Base-by-base conservation (phyloP, 2,329 filamentous ascomycete species). In the Aspergillus costaricaensis region DNA sequence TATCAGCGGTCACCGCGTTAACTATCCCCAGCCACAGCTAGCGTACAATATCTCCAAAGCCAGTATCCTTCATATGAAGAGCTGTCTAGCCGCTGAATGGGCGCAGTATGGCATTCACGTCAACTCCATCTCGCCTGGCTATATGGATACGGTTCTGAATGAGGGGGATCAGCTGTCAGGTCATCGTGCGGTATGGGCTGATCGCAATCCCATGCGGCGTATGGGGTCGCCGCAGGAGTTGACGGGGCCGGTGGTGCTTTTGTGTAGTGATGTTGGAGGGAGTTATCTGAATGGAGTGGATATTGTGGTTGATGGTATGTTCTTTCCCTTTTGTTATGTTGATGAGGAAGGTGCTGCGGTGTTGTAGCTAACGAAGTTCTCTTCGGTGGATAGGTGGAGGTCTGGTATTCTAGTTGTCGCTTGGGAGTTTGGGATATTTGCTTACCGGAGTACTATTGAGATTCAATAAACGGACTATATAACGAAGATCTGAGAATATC, bases 91-190 rank as follows among this genome's bases (percentile, higher is more conserved):
- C 0, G 88, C 86, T 0, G 90, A 92, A 74, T 92, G 89, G 89
- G 87, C 86, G 0, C 75, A 79, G 2, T 83, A 88, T 70, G 89
- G 90, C 0, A 90, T 92, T 62, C 77, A 87, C 2, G 87, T 90
- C 6, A 92, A 92, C 66, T 85, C 81, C 15, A 81, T 92, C 48
- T 86, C 82, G 32, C 90, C 90, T 0, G 89, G 89, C 1, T 92
- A 92, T 67, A 91, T 92, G 86, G 88, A 91, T 69, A 91, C 88
- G 2, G 84, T 90, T 8, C 76, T 92, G 51, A 92, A 91, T 67
- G 86, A 87, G 64, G 87, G 87, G 0, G 81, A 83, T 2, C 85
- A 83, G 1, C 70, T 90, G 50, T 80, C 79, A 8, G 78, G 79
- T 27, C 82, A 81, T 43, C 78, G 84, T 60, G 76, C 75, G 38